Evolutionary conservation across 768 basidiomycete species (phyloP), one percentile per base, ranked within the genome.

Genomic region (Amanita brunnescens): DNA sequence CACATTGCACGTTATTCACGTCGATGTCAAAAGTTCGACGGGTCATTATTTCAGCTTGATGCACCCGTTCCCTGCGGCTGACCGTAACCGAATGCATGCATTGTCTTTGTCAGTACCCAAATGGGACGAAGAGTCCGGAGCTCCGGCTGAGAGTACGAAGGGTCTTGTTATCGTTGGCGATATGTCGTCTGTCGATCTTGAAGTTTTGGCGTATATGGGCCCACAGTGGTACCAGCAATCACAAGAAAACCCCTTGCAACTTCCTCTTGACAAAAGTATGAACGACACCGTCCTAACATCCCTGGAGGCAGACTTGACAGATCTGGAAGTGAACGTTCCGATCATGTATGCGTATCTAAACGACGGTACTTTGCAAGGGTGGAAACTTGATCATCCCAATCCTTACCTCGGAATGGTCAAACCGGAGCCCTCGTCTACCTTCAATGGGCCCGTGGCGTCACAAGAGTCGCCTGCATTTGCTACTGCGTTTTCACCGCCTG

Each of bases 301-400:
- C 5, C 69, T 91, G 35, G 81, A 79, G 37, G 61, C 79, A 5
- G 88, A 91, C 61, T 61, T 90, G 47, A 87, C 85, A 13, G 74
- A 75, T 52, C 55, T 63, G 7, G 67, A 70, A 37, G 61, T 68
- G 8, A 59, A 56, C 10, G 64, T 63, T 10, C 88, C 88, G 0
- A 70, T 88, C 50, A 66, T 89, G 64, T 89, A 81, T 61, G 82
- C 79, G 2, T 90, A 87, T 63, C 73, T 86, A 9, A 87, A 81
- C 49, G 88, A 91, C 59, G 88, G 88, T 16, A 86, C 87, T 0
- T 49, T 91, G 20, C 76, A 81, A 43, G 88, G 73, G 3, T 91
- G 88, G 87, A 71, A 81, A 61, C 60, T 85, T 18, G 76, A 86
- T 33, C 79, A 84, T 59, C 67, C 71, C 6, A 75, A 74, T 37